Evolutionary conservation across 768 basidiomycete genomes (phyloP), one percentile per base, ranked within the genome.

Genomic region (Tremella fuciformis): DNA sequence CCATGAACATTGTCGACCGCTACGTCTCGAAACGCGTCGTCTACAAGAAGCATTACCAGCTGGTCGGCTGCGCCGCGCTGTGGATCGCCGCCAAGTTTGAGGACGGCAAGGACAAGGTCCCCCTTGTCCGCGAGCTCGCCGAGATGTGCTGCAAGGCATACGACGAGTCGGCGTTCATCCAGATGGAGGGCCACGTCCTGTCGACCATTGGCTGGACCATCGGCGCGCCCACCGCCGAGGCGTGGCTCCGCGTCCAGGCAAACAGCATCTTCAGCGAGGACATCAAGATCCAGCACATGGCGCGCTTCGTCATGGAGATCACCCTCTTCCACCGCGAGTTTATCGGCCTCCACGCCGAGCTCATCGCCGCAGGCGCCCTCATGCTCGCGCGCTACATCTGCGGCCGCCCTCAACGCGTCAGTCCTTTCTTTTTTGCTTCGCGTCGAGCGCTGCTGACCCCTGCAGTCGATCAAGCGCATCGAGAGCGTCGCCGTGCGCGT

Each of bases 31-130:
- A 96, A 67, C 89, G 96, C 54, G 87, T 99, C 63, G 96, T 99
- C 60, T 97, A 91, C 80, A 91, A 91, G 81, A 98, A 94, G 78
- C 96, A 99, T 80, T 98, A 99, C 75, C 96, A 99, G 72, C 88
- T 99, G 58, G 94, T 98, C 57, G 96, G 96, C 18, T 99, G 96
- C 73, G 91, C 93, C 21, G 91, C 96, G 39, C 83, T 99, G 13
- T 99, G 96, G 96, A 97, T 98, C 67, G 96, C 96, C 15, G 89
- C 94, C 64, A 99, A 99, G 79, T 99, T 97, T 69, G 96, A 99
- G 79, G 96, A 99, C 73, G 89, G 92, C 21, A 98, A 99, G 78
- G 94, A 98, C 74, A 91, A 93, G 63, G 91, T 98, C 13, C 96
- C 96, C 11, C 89, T 91, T 0, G 89, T 97, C 6, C 86, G 90